Evolutionary conservation across 179 eudicot species (phyloP).

Genomic region (Carnegiea gigantea): DNA sequence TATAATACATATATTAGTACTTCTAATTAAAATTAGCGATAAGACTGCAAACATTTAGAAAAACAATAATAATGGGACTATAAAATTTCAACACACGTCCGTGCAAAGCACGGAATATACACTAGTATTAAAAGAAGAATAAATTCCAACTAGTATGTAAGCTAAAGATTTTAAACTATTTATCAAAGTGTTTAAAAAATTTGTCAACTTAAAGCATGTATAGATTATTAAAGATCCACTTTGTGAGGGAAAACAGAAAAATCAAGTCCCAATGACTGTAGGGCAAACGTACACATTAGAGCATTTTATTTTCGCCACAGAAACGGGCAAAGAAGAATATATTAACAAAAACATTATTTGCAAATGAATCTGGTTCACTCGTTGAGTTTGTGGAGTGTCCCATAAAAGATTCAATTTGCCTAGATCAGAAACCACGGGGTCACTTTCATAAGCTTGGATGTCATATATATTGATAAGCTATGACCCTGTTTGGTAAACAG

Average conservation of each 20-base stretch:
- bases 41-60: no score
- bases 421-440: background rate
- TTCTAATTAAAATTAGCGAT: no score
- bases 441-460: background rate
- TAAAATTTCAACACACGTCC: no score
- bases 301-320: background rate
- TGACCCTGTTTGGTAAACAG: no score
- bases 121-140: background rate
- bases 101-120: no score
- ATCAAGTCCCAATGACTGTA: background rate
- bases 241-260: background rate
- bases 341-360: background rate
- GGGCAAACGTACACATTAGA: background rate
- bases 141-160: background rate
- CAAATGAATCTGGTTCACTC: background rate
- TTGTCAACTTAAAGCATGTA: background rate
- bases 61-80: no score
- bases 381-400: background rate
- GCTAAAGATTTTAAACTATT: background rate
- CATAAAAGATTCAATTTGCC: background rate
- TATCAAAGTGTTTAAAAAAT: background rate
- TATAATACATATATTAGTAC: no score
- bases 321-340: background rate
- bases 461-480: no score
- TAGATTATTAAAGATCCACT: background rate